Base-by-base conservation (phyloP, 768 basidiomycete species). In the Leccinum pellstonianum region DNA sequence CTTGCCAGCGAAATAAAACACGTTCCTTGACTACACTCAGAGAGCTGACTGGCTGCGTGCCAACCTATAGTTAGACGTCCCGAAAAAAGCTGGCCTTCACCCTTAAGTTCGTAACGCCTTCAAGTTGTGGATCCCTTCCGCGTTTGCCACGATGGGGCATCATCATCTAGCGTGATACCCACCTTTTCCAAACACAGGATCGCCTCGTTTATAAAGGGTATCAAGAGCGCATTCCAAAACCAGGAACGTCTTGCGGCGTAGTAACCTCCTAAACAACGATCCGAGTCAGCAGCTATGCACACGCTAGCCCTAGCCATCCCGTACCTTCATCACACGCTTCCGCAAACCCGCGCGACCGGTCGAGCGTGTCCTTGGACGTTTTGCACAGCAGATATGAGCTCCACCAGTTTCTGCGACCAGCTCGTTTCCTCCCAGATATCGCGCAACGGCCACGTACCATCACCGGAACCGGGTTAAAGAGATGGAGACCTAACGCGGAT, bases 141-240 rank as follows among this genome's bases (percentile, higher is more conserved):
- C n/a, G n/a, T 43, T 10, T 43, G 4, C 41, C n/a, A 19, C n/a
- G 9, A n/a, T 17, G 38, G 5, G 29, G 5, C 27, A 49, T 7
- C 15, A 12, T 59, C 19, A 17, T 19, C 3, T 8, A 19, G 23
- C 5, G n/a, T 14, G 17, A 7, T 31, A 38, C 31, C 11, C 53
- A 91, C 93, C 81, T 90, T 93, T 74, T 98, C 95, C 1, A 98
- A 79, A 65, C 87, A 88, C 86, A 96, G 90, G 64, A 98, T 93
- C 0, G 96, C 95, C 81, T 98, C 96, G 65, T 98, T 98, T 66
- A 98, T 88, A 76, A 95, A 98, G 2, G 96, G 96, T 93, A 98
- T 98, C 48, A 98, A 77, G 31, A 95, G 81, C 1, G 93, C 94
- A 67, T 97, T 95, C 1, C 92, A 73, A 94, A 95, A 4, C 93